phyloP scores from a whole-genome alignment of 1,284 basidiomycete genomes.

The Microbotryum intermedium region DNA sequence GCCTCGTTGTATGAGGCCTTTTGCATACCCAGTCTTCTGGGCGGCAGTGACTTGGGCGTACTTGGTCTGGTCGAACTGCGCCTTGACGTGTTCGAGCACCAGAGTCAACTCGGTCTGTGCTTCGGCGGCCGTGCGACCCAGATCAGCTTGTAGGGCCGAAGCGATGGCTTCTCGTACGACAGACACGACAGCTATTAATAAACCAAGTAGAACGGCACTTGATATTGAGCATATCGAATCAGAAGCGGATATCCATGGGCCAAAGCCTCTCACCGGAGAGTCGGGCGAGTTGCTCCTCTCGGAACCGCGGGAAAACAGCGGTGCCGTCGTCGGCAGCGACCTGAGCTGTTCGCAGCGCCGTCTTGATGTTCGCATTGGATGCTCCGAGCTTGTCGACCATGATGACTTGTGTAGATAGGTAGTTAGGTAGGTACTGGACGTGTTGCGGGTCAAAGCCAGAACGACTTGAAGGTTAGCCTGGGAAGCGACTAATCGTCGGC shows the following conservation, averaged over 20 bases:
- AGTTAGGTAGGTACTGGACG: background rate
- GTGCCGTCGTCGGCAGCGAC: background rate
- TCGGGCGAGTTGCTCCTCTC: conserved; percentile 2
- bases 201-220: background rate
- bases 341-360: background rate
- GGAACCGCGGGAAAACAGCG: background rate
- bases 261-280: conserved; percentile 1
- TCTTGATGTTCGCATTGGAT: background rate
- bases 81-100: background rate
- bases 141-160: background rate
- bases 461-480: background rate
- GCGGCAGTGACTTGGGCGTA: background rate
- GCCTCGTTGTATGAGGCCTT: background rate
- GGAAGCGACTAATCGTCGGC: no score
- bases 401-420: no score
- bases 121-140: background rate
- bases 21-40: background rate
- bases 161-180: background rate
- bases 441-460: background rate
- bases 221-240: background rate
- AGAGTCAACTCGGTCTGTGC: background rate
- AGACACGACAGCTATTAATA: background rate
- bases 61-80: background rate
- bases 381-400: no score
- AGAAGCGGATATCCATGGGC: background rate